These are phyloP conservation scores for Daldinia concentrica DNA, from an alignment of 495 filamentous ascomycete genomes.

Conservation along the genomic window DNA sequence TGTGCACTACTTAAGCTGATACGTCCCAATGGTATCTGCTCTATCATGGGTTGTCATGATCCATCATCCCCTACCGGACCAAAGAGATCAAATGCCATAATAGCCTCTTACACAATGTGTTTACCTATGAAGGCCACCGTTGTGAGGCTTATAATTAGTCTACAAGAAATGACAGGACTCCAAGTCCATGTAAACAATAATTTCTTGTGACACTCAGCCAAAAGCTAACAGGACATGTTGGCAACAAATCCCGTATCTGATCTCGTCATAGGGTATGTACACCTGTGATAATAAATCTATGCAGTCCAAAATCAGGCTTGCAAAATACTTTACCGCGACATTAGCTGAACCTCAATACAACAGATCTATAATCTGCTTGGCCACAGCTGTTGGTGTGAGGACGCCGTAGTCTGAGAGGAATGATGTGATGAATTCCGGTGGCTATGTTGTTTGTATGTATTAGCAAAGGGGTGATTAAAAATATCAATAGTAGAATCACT, in stretches of 20 bases:
- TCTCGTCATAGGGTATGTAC: conserved; percentile 3
- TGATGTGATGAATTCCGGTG: conserved; percentile 77
- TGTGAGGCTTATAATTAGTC: neutral
- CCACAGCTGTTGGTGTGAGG: conserved; percentile 50
- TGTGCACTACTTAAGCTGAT: neutral
- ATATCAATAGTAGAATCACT: conserved; percentile 32
- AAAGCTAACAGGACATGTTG: neutral
- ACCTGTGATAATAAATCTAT: neutral
- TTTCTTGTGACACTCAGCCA: neutral
- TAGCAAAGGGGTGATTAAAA: neutral
- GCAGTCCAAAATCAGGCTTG: neutral
- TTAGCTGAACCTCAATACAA: conserved; percentile 36
- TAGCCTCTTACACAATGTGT: neutral
- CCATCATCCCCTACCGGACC: neutral
- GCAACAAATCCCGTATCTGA: neutral
- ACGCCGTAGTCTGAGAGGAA: conserved; percentile 55
- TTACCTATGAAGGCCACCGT: neutral
- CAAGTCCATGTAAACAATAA: neutral
- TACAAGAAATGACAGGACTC: neutral
- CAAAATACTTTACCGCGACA: neutral
- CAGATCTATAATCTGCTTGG: conserved; percentile 45
- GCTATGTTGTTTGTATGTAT: conserved; percentile 46
- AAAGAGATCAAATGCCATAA: neutral
- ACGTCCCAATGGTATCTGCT: neutral
- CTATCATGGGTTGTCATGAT: neutral